Base-by-base conservation (phyloP, 305 asterid genomes). In the Rubia balearica region DNA sequence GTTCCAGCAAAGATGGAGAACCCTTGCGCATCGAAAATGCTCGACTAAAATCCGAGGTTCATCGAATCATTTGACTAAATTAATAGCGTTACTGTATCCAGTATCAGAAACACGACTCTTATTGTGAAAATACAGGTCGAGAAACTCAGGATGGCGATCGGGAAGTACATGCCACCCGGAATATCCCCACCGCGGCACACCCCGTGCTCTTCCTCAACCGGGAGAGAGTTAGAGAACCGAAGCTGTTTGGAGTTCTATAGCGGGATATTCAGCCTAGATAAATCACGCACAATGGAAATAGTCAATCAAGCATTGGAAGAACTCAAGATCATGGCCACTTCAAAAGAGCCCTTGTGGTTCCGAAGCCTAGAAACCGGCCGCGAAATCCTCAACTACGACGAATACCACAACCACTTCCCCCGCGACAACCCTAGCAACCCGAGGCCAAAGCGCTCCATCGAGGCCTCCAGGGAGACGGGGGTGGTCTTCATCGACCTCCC, bases 371-470 rank as follows among this genome's bases (percentile, higher is more conserved):
- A 90, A 68, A 87, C 86, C 5, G 94, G 96, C 38, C 89, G 94
- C 1, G 93, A 92, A 56, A 89, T 90, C 69, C 98, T 92, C n/a
- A 92, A 92, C 72, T 92, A 90, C 38, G 96, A 92, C 41, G 96
- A 88, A 84, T 92, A 90, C 71, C 65, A 73, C 63, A 89, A 83
- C 63, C 76, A 77, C 46, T 86, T 90, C 60, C 73, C 79, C 12
- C 19, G 14, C 3, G 84, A 76, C 22, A 72, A 60, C 76, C 27
- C 68, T n/a, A 43, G 61, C 36, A 48, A 13, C 7, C 48, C 21
- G 71, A 83, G 60, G 73, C 80, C 80, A 4, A 82, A 73, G 70
- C 85, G 79, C 73, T 80, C 81, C 30, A 79, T 93, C 48, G 97
- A 93, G 81, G 97, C 89, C 55, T 92, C 98, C 3, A 87, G 97